Evolutionary conservation across 305 asterid species (phyloP), one percentile per base, ranked within the genome.

Genomic region (Fraxinus baroniana): DNA sequence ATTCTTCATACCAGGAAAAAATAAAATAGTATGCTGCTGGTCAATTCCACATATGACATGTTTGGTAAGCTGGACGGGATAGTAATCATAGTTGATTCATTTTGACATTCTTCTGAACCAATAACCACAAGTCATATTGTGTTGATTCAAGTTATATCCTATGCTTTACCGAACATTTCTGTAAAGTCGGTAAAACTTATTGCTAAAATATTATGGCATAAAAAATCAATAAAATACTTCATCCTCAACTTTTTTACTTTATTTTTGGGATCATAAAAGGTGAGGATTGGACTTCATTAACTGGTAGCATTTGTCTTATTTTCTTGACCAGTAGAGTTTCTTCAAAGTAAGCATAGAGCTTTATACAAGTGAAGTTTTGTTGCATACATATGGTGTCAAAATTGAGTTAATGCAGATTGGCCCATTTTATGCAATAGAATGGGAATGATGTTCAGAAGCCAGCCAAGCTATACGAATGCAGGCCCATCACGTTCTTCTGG

Each of bases 401-500:
- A 87, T 39, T 83, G 86, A 85, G 75, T 88, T 75, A 90, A 86
- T 86, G 92, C 87, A 78, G 74, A 83, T 85, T 84, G 91, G 89
- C 87, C 90, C 89, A 86, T 86, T 4, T 76, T 66, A 85, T 80
- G 84, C 44, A 76, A 64, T 77, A 78, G 87, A 85, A 83, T 64
- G 88, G 88, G 83, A 83, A 86, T 68, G 81, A 77, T n/a, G 82
- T 81, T 80, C 84, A 79, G 87, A 81, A 86, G 91, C 85, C 90
- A 89, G 91, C 87, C 24, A 84, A 89, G 84, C 68, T 46, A 80
- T 44, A 64, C 33, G 84, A 86, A 78, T 20, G 60, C 80, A 83
- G 88, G 90, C 87, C 92, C 92, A 86, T 89, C 92, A 86, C 85
- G 89, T 86, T 90, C 90, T 83, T 84, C 86, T 86, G 84, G 41